phyloP scores from a whole-genome alignment of 345 rosid genomes.

The Barbarea vulgaris region DNA sequence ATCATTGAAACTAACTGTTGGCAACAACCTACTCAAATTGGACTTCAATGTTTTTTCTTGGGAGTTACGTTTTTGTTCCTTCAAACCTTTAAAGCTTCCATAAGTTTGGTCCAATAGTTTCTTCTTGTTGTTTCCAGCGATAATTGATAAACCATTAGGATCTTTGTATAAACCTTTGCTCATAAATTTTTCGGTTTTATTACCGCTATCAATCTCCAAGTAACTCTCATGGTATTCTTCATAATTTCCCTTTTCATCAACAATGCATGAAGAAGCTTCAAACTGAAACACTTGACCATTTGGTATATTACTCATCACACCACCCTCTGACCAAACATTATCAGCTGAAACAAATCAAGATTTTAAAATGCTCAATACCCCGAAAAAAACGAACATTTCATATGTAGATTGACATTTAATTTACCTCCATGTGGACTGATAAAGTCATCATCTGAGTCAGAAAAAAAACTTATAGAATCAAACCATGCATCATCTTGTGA shows the following conservation, averaged over 20 bases:
- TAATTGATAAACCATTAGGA: conserved; percentile 21
- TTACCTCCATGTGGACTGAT: conserved; percentile 78
- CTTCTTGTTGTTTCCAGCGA: conserved; percentile 32
- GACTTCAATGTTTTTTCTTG: conserved; percentile 36
- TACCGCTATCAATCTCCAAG: conserved; percentile 55
- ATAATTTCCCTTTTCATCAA: conserved; percentile 56
- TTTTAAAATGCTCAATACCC: neutral
- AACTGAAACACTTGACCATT: conserved; percentile 71
- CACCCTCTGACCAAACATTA: conserved; percentile 48
- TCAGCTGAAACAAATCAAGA: conserved; percentile 32
- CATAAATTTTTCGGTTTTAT: conserved; percentile 28
- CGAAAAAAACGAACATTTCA: neutral
- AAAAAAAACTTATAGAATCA: conserved; percentile 76
- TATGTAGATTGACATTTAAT: conserved; percentile 30
- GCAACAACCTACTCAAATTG: conserved; percentile 33
- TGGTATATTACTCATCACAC: conserved; percentile 49
- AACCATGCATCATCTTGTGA: conserved; percentile 78
- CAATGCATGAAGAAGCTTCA: conserved; percentile 61
- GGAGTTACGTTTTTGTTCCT: conserved; percentile 23
- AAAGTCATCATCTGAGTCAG: conserved; percentile 87
- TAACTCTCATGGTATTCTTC: conserved; percentile 72
- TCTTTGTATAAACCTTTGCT: conserved; percentile 26
- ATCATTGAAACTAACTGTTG: conserved; percentile 47
- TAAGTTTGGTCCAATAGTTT: conserved; percentile 33
- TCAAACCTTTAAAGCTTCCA: conserved; percentile 37